Base-by-base conservation (phyloP, 805 yeast genomes). In the Ogataea parapolymorpha region DNA sequence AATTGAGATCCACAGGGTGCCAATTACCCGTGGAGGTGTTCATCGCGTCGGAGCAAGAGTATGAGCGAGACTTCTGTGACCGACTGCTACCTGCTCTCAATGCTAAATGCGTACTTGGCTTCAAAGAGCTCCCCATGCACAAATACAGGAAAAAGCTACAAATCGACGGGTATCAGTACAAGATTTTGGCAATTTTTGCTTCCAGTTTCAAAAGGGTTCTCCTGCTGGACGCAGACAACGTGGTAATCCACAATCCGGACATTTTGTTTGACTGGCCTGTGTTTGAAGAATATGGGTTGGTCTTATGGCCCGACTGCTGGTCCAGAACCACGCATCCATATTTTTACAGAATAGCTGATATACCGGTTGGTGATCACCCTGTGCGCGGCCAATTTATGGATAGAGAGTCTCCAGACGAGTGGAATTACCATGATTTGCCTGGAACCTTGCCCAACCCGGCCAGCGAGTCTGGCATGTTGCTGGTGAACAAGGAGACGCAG, bases 261-360 rank as follows among this genome's bases (percentile, higher is more conserved):
- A 61, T 62, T 37, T 63, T 81, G 30, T 74, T 80, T 39, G 56
- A 58, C 2, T 68, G 76, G 25, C 56, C 65, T 10, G 62, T 67
- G 6, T 80, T 64, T 60, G 50, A 56, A 32, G 59, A 70, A 8
- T 61, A 62, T 13, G 73, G 76, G 0, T 54, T 80, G 39, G 64
- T 80, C 8, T 44, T 79, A 7, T 80, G 87, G 86, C 87, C 87
- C 3, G 86, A 80, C 59, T 75, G 76, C 26, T 80, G 87, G 87
- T 70, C 80, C 2, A 67, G 87, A 58, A 78, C 85, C 5, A 79
- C 85, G 7, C 70, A 75, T 46, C 87, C 87, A 15, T 65, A 64
- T 34, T 78, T 60, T 52, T 78, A 75, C 53, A 77, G 76, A 7
- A 77, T 82, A 39, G 77, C 85, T 8, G 63, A 56, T 13, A 57